Conservation (phyloP, 495 filamentous ascomycete genomes). For the Lepraria neglecta region DNA sequence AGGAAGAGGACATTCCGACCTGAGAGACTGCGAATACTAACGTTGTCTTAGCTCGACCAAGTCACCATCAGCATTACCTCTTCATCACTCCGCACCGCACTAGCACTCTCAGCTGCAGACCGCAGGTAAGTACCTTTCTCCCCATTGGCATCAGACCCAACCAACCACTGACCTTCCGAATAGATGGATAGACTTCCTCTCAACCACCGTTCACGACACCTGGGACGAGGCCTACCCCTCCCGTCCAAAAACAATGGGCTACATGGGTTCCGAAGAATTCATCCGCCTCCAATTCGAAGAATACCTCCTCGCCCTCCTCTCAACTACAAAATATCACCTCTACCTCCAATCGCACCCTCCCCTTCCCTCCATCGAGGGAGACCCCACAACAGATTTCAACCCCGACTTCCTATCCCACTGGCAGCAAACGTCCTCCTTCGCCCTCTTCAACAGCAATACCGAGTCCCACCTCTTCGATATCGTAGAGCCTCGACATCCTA, state of each 20-base stretch:
- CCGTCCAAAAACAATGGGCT: constrained; percentile 87
- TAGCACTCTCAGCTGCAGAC: constrained; percentile 79
- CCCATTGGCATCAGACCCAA: constrained; percentile 50
- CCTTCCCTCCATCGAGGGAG: constrained; percentile 58
- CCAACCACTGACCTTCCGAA: background rate
- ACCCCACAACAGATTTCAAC: constrained; percentile 77
- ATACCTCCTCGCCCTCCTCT: constrained; percentile 83
- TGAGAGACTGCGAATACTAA: background rate
- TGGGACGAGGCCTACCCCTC: constrained; percentile 91
- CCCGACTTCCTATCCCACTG: constrained; percentile 71
- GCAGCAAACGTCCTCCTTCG: constrained; percentile 81
- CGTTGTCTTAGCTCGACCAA: constrained; percentile 68
- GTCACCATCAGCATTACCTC: constrained; percentile 77
- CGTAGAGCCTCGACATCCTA: constrained; percentile 86
- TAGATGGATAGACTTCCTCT: constrained; percentile 93
- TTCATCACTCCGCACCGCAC: constrained; percentile 64
- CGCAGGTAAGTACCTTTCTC: constrained; percentile 93
- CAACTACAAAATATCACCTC: constrained; percentile 81
- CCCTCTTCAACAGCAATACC: constrained; percentile 68
- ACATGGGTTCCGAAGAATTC: constrained; percentile 95
- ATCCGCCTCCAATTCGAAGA: constrained; percentile 97
- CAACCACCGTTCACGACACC: constrained; percentile 86
- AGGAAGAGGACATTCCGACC: constrained; percentile 21
- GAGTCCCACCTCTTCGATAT: constrained; percentile 91
- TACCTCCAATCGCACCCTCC: constrained; percentile 46